Percentiles rank a stretch among this genome's conserved stretches.
These are phyloP conservation scores for Neurospora tetrasperma DNA, from an alignment of 495 filamentous ascomycete genomes.

Conservation along the genomic window DNA sequence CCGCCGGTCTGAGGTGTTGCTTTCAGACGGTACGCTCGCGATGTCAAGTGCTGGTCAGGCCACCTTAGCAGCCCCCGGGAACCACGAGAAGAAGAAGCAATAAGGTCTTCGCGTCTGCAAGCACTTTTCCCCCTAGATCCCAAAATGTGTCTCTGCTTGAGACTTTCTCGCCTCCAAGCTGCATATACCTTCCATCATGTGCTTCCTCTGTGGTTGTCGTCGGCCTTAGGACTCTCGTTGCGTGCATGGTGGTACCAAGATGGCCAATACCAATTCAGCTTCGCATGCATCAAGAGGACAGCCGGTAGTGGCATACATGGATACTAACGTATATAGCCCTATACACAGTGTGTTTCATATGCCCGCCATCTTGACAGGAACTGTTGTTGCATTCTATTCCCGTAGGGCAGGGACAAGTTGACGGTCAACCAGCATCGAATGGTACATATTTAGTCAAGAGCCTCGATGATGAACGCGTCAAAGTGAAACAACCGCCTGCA, in stretches of 20 bases:
- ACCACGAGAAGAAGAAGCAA: neutral
- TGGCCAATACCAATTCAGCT: neutral
- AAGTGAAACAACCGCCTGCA: neutral
- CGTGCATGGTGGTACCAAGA: neutral
- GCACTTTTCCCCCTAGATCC: neutral
- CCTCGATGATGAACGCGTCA: too few species aligned
- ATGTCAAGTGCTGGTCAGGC: neutral
- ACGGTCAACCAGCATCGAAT: neutral
- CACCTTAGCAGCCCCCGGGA: neutral
- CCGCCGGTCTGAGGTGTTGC: slow-evolving; percentile 22
- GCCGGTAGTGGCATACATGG: neutral
- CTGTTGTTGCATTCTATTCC: neutral
- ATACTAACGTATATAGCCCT: neutral
- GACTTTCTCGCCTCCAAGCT: neutral
- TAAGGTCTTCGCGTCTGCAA: neutral
- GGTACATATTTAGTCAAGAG: too few species aligned
- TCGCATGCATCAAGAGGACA: neutral
- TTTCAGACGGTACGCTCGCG: slow-evolving; percentile 21
- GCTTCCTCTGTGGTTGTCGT: neutral
- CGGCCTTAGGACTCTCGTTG: neutral
- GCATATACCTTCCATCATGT: neutral
- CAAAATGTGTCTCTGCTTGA: neutral
- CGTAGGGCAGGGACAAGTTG: neutral
- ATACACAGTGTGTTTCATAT: neutral
- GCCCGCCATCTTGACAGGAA: neutral